Conservation (phyloP, 148 eudicot genomes). For the Nepenthes mirabilis region DNA sequence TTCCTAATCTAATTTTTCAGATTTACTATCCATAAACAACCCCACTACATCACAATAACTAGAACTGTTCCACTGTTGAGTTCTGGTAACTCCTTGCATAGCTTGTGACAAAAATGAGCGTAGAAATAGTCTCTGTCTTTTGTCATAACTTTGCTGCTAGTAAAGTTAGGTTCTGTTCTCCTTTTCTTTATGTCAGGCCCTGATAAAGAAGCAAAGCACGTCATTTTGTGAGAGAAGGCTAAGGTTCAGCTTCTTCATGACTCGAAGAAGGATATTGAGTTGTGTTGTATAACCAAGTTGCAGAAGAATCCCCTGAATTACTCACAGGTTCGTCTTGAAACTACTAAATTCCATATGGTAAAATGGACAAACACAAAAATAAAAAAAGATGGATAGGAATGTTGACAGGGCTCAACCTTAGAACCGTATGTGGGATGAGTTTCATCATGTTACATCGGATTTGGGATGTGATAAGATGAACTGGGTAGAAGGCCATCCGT, state of each 20-base stretch:
- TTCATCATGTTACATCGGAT: too few relatives aligned
- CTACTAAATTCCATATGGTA: too few relatives aligned
- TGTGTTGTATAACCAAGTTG: conserved; percentile 47
- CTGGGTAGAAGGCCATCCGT: too few relatives aligned
- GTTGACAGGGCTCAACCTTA: too few relatives aligned
- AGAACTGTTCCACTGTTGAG: conserved; percentile 60
- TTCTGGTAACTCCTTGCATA: conserved; percentile 37
- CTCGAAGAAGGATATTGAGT: conserved; percentile 62
- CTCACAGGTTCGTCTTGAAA: conserved; percentile 49
- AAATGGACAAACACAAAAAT: too few relatives aligned
- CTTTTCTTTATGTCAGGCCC: conserved; percentile 33
- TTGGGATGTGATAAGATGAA: too few relatives aligned
- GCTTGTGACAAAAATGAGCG: background rate
- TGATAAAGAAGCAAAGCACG: conserved; percentile 66
- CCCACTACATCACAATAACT: conserved; percentile 79
- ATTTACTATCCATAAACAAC: conserved; percentile 11
- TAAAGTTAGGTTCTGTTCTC: background rate
- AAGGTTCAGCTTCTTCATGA: conserved; percentile 81
- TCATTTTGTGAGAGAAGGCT: conserved; percentile 86
- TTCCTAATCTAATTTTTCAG: too few relatives aligned
- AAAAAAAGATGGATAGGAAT: too few relatives aligned
- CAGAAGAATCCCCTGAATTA: conserved; percentile 84
- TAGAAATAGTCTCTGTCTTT: background rate
- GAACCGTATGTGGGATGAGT: too few relatives aligned
- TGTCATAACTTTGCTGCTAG: background rate